These are phyloP conservation scores for Xylaria nigripes DNA, from an alignment of 495 filamentous ascomycete genomes.

Conservation along the genomic window DNA sequence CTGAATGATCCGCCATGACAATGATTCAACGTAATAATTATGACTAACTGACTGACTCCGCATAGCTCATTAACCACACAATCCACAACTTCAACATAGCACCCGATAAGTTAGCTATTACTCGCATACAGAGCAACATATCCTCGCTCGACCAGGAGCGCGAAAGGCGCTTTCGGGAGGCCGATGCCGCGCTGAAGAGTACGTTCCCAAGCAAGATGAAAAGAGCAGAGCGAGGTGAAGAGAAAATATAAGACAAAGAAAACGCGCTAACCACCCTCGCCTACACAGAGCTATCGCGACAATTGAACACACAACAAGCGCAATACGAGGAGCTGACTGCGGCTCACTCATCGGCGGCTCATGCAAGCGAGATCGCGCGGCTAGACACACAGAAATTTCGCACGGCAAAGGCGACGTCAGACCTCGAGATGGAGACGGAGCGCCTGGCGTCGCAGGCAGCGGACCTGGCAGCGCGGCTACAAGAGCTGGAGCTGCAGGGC, in stretches of 20 bases:
- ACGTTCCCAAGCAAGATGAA: neutral
- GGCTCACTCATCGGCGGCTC: slow-evolving; percentile 62
- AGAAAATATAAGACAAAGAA: neutral
- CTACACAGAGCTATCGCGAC: slow-evolving; percentile 55
- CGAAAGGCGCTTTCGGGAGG: slow-evolving; percentile 62
- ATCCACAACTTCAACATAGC: slow-evolving; percentile 90
- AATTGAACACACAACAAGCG: slow-evolving; percentile 55
- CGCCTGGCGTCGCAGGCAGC: slow-evolving; percentile 74
- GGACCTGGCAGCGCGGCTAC: slow-evolving; percentile 63
- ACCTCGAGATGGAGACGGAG: slow-evolving; percentile 88
- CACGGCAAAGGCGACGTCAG: slow-evolving; percentile 76
- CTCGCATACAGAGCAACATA: slow-evolving; percentile 80
- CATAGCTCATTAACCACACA: slow-evolving; percentile 79
- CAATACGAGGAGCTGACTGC: slow-evolving; percentile 65
- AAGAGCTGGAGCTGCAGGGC: slow-evolving; percentile 78
- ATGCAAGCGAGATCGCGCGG: slow-evolving; percentile 71
- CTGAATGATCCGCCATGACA: neutral
- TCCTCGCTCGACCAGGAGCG: slow-evolving; percentile 70
- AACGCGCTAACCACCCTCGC: neutral
- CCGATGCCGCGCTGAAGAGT: slow-evolving; percentile 61
- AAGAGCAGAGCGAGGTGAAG: neutral
- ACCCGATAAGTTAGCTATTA: slow-evolving; percentile 74
- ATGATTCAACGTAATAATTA: too few species aligned
- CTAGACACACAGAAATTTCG: slow-evolving; percentile 93
- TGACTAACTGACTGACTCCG: neutral